phyloP scores from a whole-genome alignment of 1,284 basidiomycete species.

The Butyriboletus appendiculatus region DNA sequence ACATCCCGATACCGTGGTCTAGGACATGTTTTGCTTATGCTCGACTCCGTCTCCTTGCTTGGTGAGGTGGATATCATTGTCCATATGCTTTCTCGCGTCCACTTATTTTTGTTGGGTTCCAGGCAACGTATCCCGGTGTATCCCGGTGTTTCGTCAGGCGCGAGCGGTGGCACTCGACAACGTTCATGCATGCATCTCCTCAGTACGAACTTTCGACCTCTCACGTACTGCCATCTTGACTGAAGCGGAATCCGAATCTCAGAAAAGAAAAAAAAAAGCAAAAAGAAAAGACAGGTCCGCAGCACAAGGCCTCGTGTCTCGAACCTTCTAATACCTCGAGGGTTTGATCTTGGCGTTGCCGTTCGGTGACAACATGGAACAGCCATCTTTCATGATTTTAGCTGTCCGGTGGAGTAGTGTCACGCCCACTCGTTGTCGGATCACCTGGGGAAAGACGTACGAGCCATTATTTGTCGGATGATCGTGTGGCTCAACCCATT shows the following conservation, averaged over 20 bases:
- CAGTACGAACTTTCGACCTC: background rate
- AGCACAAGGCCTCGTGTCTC: background rate
- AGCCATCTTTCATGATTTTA: constrained; percentile 1
- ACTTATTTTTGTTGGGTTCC: constrained; percentile 1
- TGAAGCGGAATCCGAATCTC: background rate
- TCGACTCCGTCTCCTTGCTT: background rate
- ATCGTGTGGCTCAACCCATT: constrained; percentile 7
- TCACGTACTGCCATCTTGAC: background rate
- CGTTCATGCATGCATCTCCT: background rate
- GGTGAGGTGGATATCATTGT: constrained; percentile 1
- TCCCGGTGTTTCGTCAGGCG: background rate
- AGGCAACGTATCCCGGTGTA: background rate
- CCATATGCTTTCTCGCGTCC: background rate
- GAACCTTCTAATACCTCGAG: background rate
- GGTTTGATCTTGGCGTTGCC: constrained; percentile 21
- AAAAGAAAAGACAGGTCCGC: background rate
- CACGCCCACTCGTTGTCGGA: constrained; percentile 7
- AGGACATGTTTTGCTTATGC: background rate
- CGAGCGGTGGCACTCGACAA: background rate
- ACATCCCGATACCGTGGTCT: background rate
- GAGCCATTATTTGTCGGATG: background rate
- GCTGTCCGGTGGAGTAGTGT: background rate
- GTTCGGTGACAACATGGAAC: constrained; percentile 8
- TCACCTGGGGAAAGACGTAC: constrained; percentile 15
- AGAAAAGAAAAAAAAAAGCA: background rate